Evolutionary conservation across 2,329 filamentous ascomycete genomes (phyloP), one percentile per base, ranked within the genome.

Genomic region (Decorospora gaudefroyi): DNA sequence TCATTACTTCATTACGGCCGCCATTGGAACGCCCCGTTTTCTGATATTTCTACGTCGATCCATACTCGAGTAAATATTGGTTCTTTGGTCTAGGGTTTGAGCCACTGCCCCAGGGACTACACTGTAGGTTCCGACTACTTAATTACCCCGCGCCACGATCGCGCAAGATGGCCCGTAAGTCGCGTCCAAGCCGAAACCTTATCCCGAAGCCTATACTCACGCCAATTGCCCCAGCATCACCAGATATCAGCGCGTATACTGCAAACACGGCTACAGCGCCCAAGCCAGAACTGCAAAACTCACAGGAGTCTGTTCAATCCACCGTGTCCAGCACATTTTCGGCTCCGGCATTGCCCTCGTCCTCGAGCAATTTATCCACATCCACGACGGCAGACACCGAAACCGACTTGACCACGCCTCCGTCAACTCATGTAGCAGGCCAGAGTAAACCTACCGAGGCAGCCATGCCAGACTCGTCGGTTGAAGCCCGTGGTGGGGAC

Each of bases 401-500:
- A 9, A 42, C 36, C 19, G 46, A 47, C n/a, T 37, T 32, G 15
- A 42, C 42, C 56, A 61, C 61, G 11, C 62, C 62, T 7, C 46
- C 62, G 17, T 50, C 61, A 16, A 53, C 64, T 34, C 60, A 61
- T 56, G 57, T 43, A 30, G 43, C 54, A 11, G 43, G 22, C 27
- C 58, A 78, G 23, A 81, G 74, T 21, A 81, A 84, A 57, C 62
- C 49, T 26, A 11, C 45, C 27, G 56, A 56, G 33, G 49, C 47
- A 16, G 35, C 52, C 22, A 48, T 57, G 36, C 47, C 55, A 10
- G 38, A 36, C 10, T 58, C 84, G 33, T 71, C 80, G 11, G 78
- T 79, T 47, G 70, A 83, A n/a, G 73, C 21, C 76, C 79, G 64
- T 72, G 78, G 42, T 53, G 57, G 46, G 17, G 62, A 49, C 42